Evolutionary conservation across 2,329 filamentous ascomycete genomes (phyloP).

Genomic region (Chrysosporium queenslandicum): DNA sequence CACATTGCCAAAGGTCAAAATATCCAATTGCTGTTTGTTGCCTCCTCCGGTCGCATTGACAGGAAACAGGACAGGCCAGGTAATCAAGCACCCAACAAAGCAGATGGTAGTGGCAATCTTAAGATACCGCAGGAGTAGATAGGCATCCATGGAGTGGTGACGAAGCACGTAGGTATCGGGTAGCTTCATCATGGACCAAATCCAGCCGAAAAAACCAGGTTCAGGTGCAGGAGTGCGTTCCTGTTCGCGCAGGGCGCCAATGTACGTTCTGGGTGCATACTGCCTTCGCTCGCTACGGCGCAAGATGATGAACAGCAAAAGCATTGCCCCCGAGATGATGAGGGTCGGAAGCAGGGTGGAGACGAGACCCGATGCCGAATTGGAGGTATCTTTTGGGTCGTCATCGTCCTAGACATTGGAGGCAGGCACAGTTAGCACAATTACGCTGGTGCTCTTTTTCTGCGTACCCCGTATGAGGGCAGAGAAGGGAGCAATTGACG

Average conservation of each 20-base stretch:
- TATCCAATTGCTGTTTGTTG: slow-evolving; percentile 56
- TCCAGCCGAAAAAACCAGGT: slow-evolving; percentile 56
- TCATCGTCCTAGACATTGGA: slow-evolving; percentile 8
- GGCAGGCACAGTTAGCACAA: background rate
- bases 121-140: slow-evolving; percentile 80
- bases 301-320: slow-evolving; percentile 43
- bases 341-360: slow-evolving; percentile 42
- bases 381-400: slow-evolving; percentile 14
- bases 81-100: slow-evolving; percentile 71
- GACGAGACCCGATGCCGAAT: slow-evolving; percentile 38
- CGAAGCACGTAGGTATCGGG: slow-evolving; percentile 73
- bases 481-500: background rate
- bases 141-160: slow-evolving; percentile 85
- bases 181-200: slow-evolving; percentile 54
- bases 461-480: too few species aligned
- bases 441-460: too few species aligned
- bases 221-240: slow-evolving; percentile 52
- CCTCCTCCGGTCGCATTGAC: slow-evolving; percentile 75
- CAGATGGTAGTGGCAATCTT: slow-evolving; percentile 69
- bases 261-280: slow-evolving; percentile 48
- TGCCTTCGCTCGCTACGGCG: slow-evolving; percentile 41
- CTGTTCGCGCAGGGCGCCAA: slow-evolving; percentile 42
- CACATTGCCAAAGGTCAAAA: slow-evolving; percentile 71
- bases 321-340: slow-evolving; percentile 37
- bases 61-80: slow-evolving; percentile 81